Evolutionary conservation across 345 rosid species (phyloP).

Genomic region (Bruguiera gymnorhiza): DNA sequence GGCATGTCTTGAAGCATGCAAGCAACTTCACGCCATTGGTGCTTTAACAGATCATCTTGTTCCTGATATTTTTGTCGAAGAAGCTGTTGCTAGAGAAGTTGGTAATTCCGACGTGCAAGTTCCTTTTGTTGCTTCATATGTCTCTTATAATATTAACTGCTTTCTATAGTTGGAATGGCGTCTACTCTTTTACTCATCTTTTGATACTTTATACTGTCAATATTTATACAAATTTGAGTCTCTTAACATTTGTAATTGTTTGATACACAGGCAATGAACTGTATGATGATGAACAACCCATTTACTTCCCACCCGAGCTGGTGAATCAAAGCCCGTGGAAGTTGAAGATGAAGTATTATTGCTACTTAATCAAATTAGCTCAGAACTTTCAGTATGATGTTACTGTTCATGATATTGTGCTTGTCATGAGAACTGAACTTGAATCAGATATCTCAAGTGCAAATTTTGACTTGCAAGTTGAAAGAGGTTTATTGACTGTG

Average conservation of each 20-base stretch:
- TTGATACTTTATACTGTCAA: background rate
- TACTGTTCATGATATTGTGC: constrained; percentile 51
- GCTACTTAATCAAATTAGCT: constrained; percentile 56
- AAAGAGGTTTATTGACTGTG: constrained; percentile 48
- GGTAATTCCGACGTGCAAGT: constrained; percentile 25
- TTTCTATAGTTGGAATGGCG: background rate
- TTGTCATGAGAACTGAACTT: constrained; percentile 46
- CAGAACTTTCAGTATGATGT: constrained; percentile 37
- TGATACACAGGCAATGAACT: constrained; percentile 39
- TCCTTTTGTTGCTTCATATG: background rate
- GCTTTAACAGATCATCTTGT: constrained; percentile 81
- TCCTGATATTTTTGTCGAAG: constrained; percentile 65
- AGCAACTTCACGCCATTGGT: constrained; percentile 56
- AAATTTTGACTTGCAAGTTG: constrained; percentile 48
- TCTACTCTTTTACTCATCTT: background rate
- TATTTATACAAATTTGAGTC: background rate
- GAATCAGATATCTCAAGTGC: constrained; percentile 42
- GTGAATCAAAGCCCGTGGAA: constrained; percentile 27
- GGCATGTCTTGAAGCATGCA: constrained; percentile 88
- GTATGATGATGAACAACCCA: constrained; percentile 55
- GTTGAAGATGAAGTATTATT: constrained; percentile 34
- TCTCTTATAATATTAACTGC: background rate
- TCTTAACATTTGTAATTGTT: background rate
- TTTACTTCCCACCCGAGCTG: constrained; percentile 71
- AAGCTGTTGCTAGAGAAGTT: constrained; percentile 37